phyloP scores from a whole-genome alignment of 176 grass and related monocot genomes.

The Rhynchospora breviuscula region DNA sequence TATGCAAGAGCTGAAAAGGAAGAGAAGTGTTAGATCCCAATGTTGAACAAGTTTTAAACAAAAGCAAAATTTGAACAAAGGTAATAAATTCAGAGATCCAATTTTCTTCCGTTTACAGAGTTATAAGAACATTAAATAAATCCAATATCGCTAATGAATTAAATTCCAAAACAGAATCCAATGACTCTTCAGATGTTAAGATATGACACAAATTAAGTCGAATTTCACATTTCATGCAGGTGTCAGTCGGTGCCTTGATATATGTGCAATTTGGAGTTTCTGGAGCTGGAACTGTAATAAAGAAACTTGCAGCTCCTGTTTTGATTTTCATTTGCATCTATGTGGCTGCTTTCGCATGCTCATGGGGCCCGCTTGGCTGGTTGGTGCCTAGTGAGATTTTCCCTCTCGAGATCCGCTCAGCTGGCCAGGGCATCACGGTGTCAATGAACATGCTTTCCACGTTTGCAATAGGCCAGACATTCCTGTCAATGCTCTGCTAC shows the following conservation, averaged over 20 bases:
- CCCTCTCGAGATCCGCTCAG: constrained; percentile 16
- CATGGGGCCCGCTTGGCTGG: constrained; percentile 25
- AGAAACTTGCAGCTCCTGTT: not conserved
- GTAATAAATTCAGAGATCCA: not conserved
- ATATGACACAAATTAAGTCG: not conserved
- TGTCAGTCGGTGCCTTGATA: not conserved
- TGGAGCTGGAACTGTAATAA: not conserved
- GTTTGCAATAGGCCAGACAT: constrained; percentile 9
- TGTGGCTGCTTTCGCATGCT: constrained; percentile 16
- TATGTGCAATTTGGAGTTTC: not conserved
- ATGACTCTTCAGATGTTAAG: not conserved
- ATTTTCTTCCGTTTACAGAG: not conserved
- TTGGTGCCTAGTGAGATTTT: constrained; percentile 20
- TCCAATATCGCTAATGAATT: not conserved
- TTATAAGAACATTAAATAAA: not conserved
- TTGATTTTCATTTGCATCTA: constrained; percentile 6
- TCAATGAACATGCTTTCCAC: constrained; percentile 17
- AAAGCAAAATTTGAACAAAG: not conserved
- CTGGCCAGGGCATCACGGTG: constrained; percentile 18
- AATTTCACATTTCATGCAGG: not conserved
- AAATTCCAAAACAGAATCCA: not conserved
- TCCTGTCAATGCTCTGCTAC: constrained; percentile 4
- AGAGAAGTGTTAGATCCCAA: not conserved
- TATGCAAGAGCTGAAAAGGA: not conserved
- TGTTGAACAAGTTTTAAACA: not conserved